phyloP scores from a whole-genome alignment of 2,329 filamentous ascomycete genomes.

The Pyricularia sp. region DNA sequence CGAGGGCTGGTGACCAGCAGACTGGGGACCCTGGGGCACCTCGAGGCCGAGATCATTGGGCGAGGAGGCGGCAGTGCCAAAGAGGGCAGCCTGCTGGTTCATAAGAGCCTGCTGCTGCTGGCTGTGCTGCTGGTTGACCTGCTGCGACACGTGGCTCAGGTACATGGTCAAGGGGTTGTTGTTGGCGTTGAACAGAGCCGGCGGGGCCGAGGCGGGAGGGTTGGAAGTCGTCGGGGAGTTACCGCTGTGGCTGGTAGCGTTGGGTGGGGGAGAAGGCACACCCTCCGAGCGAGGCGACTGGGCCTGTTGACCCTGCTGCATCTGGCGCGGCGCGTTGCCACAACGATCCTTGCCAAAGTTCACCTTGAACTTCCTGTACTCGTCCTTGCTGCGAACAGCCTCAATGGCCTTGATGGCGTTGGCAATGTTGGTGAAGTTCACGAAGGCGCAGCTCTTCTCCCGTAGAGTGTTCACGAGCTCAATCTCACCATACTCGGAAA shows the following conservation, averaged over 20 bases:
- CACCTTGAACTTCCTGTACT: constrained; percentile 98
- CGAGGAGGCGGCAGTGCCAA: constrained; percentile 59
- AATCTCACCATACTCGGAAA: constrained; percentile 95
- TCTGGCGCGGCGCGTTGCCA: constrained; percentile 88
- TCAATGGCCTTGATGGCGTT: constrained; percentile 99
- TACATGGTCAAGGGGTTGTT: constrained; percentile 93
- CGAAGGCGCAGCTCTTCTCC: constrained; percentile 98
- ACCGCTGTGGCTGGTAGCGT: constrained; percentile 46
- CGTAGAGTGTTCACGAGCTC: constrained; percentile 93
- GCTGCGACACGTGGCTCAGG: constrained; percentile 70
- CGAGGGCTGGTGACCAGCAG: constrained; percentile 54
- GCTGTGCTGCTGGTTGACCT: constrained; percentile 66
- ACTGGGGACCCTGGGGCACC: constrained; percentile 47
- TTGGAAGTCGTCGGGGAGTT: constrained; percentile 41
- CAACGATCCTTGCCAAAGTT: constrained; percentile 99
- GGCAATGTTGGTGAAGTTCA: constrained; percentile 99
- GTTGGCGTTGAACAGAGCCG: constrained; percentile 67
- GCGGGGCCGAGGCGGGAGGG: constrained; percentile 54
- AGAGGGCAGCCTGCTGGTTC: constrained; percentile 72
- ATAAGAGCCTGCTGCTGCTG: constrained; percentile 62
- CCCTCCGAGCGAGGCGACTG: constrained; percentile 59
- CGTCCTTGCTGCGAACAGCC: constrained; percentile 85
- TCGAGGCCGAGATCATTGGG: constrained; percentile 46
- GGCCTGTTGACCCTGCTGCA: constrained; percentile 43
- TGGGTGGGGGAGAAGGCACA: constrained; percentile 45